These are phyloP conservation scores for Leucosporidium scottii DNA, from an alignment of 768 basidiomycete genomes.

Conservation along the genomic window DNA sequence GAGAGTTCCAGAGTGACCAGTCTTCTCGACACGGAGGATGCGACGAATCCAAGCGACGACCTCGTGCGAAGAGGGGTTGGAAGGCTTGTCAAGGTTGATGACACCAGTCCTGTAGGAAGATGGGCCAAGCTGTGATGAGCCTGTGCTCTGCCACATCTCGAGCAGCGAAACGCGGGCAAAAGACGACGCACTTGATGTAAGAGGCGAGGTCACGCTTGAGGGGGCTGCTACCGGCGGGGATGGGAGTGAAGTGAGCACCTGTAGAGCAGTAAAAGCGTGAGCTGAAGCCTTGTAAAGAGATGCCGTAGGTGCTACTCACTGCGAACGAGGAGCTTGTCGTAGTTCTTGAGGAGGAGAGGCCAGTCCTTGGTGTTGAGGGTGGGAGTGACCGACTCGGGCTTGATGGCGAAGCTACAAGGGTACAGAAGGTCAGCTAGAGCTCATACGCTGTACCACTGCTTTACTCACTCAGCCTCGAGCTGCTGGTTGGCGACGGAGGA, in stretches of 20 bases:
- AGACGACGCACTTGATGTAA: slow-evolving; percentile 69
- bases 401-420: slow-evolving; percentile 48
- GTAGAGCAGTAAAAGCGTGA: slow-evolving; percentile 54
- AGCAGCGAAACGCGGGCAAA: neutral
- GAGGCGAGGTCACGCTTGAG: slow-evolving; percentile 85
- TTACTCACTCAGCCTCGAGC: slow-evolving; percentile 3
- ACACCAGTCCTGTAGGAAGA: slow-evolving; percentile 74
- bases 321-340: slow-evolving; percentile 60
- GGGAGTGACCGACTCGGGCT: slow-evolving; percentile 58
- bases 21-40: slow-evolving; percentile 95
- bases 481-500: neutral
- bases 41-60: slow-evolving; percentile 97
- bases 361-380: slow-evolving; percentile 90
- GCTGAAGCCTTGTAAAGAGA: neutral
- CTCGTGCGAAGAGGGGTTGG: slow-evolving; percentile 87
- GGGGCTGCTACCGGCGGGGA: slow-evolving; percentile 86
- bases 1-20: slow-evolving; percentile 95
- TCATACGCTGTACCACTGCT: neutral
- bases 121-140: neutral
- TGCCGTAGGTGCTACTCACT: neutral
- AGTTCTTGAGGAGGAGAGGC: slow-evolving; percentile 97
- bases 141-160: neutral
- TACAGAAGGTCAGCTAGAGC: neutral
- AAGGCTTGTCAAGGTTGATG: slow-evolving; percentile 98
- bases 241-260: slow-evolving; percentile 97